phyloP scores from a whole-genome alignment of 495 filamentous ascomycete species.

The Aspergillus cavernicola region DNA sequence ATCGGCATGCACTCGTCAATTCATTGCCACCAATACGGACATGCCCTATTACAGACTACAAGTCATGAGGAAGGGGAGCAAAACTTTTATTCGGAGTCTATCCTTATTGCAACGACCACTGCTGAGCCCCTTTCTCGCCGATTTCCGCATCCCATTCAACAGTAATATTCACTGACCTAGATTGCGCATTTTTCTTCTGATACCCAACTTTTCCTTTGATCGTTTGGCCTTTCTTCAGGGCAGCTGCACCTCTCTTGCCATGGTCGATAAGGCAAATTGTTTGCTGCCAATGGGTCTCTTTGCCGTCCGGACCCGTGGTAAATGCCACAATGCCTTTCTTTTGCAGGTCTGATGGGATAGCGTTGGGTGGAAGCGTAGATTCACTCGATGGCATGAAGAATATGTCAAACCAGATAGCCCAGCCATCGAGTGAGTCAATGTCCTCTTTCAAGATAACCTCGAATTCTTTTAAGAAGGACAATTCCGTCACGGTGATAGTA shows the following conservation, averaged over 20 bases:
- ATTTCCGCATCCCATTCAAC: conserved; percentile 44
- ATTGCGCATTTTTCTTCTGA: conserved; percentile 43
- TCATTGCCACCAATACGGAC: too few species aligned
- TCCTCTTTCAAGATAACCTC: conserved; percentile 49
- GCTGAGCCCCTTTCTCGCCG: conserved; percentile 31
- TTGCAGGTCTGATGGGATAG: conserved; percentile 38
- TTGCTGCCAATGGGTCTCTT: conserved; percentile 56
- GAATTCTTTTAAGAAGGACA: conserved; percentile 56
- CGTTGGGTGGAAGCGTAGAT: conserved; percentile 41
- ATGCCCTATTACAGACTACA: background rate
- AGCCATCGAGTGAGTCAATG: conserved; percentile 57
- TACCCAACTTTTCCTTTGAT: conserved; percentile 48
- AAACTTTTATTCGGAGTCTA: conserved; percentile 14
- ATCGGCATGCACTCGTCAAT: too few species aligned
- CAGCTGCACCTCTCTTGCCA: conserved; percentile 26
- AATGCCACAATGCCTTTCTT: conserved; percentile 50
- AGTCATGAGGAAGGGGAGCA: conserved; percentile 8
- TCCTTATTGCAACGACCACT: conserved; percentile 34
- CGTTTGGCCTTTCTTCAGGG: conserved; percentile 48
- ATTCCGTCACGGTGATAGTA: conserved; percentile 51
- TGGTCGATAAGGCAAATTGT: conserved; percentile 45
- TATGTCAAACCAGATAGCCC: conserved; percentile 62
- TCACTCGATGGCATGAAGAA: conserved; percentile 54
- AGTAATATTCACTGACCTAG: conserved; percentile 45
- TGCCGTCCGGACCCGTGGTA: conserved; percentile 49